Evolutionary conservation across 1,284 basidiomycete genomes (phyloP), one percentile per base, ranked within the genome.

Genomic region (Ustilago sp.): DNA sequence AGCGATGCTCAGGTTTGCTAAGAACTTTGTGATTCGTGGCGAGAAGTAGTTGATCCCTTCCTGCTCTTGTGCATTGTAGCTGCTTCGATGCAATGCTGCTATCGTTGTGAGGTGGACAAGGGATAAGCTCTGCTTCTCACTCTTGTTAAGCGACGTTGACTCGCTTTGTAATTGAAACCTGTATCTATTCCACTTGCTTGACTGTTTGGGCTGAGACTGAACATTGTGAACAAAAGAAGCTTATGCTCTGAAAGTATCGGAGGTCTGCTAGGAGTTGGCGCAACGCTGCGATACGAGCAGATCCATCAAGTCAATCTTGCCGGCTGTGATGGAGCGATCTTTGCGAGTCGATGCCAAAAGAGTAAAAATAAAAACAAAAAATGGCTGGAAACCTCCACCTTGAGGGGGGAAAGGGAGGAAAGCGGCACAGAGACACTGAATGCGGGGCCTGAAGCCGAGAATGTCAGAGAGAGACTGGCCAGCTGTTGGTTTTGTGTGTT

Each of bases 1-100:
- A 4, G 73, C 72, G 3, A 81, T 81, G 80, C 69, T 81, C 19
- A 66, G 73, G 12, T 80, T 80, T 41, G 80, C 80, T 31, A 81
- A 81, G 61, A 75, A 72, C 45, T 81, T 77, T 62, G 80, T 81
- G 54, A 67, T 54, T 38, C 66, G 72, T 17, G 78, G 77, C 19
- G 80, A 81, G 32, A 73, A 69, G 63, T 77, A 45, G 31, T 13
- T 11, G 38, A 9, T 17, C 15, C 11, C 43, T 41, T 19, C 12
- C 28, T 43, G 23, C 39, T 43, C 23, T 41, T 41, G 28, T 17
- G 23, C 23, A 28, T 28, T 4, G 43, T 7, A 19, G 43, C 43
- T 15, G 11, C 39, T 41, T 38, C 36, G 39, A 1, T 41, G 39
- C 39, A 15, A 17, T 38, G 59, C 47, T 48, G 15, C 23, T 15